Base-by-base conservation (phyloP, 2,329 filamentous ascomycete species). In the Sphaerulina vaccinii region DNA sequence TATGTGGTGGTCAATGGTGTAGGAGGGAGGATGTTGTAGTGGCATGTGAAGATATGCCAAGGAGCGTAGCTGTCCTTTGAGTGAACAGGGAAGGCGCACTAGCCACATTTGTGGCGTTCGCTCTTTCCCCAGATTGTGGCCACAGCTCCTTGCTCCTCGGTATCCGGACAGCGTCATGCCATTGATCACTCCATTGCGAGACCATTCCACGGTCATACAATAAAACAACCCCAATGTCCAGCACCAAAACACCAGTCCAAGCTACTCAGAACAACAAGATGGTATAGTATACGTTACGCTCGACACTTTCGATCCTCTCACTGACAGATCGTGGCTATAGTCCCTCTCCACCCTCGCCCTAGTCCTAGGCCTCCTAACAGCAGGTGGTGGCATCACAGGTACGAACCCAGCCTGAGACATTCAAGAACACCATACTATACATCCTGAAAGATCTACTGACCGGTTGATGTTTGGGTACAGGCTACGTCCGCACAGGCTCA, bases 401-500 rank as follows among this genome's bases (percentile, higher is more conserved):
- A n/a, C n/a, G n/a, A n/a, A n/a, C n/a, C n/a, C n/a, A n/a, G n/a
- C n/a, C n/a, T n/a, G n/a, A n/a, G n/a, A n/a, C n/a, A n/a, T n/a
- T n/a, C n/a, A n/a, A n/a, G n/a, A n/a, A n/a, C n/a, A n/a, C n/a
- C n/a, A n/a, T n/a, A n/a, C n/a, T n/a, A n/a, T n/a, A n/a, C n/a
- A n/a, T n/a, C n/a, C n/a, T n/a, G n/a, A n/a, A n/a, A n/a, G n/a
- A n/a, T n/a, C n/a, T n/a, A n/a, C n/a, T n/a, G n/a, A n/a, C n/a
- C n/a, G n/a, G n/a, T n/a, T n/a, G n/a, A n/a, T n/a, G n/a, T n/a
- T n/a, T n/a, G n/a, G n/a, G n/a, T n/a, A n/a, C n/a, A n/a, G 93
- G 93, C 67, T 99, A 90, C 73, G 77, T 86, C 38, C 85, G 86
- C 69, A 93, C 91, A 0, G 82, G 89, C 53, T 97, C 91, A 19